phyloP scores from a whole-genome alignment of 257 asterid species.

The Cinchona pubescens region DNA sequence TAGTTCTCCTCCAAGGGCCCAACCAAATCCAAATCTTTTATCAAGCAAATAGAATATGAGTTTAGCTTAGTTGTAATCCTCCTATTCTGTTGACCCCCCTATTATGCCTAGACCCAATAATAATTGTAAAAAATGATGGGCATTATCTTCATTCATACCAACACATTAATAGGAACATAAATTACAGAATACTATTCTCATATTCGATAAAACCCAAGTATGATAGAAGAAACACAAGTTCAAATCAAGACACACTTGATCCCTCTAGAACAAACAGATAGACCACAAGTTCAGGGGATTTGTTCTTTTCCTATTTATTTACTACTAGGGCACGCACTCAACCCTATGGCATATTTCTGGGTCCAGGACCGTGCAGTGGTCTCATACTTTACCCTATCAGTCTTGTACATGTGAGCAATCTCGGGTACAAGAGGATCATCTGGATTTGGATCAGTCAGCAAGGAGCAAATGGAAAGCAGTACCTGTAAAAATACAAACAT shows the following conservation, averaged over 20 bases:
- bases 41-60: no score
- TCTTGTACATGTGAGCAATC: slow-evolving; percentile 78
- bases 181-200: background rate
- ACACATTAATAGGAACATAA: background rate
- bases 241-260: background rate
- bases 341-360: slow-evolving; percentile 76
- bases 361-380: slow-evolving; percentile 79
- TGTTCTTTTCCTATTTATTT: slow-evolving; percentile 31
- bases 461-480: slow-evolving; percentile 69
- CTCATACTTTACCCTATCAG: slow-evolving; percentile 64
- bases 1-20: no score
- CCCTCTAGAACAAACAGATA: slow-evolving; percentile 16
- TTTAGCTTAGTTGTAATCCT: background rate
- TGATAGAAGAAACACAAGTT: background rate
- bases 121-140: no score
- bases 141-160: background rate
- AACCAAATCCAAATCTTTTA: no score
- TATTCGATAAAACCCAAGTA: slow-evolving; percentile 1
- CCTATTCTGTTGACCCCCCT: no score
- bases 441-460: slow-evolving; percentile 83
- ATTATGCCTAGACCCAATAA: no score
- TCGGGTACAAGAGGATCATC: slow-evolving; percentile 87
- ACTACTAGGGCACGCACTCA: slow-evolving; percentile 30
- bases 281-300: slow-evolving; percentile 20
- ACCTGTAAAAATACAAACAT: slow-evolving; percentile 41